Conservation (phyloP, 495 filamentous ascomycete species). For the Aspergillus affinis region DNA sequence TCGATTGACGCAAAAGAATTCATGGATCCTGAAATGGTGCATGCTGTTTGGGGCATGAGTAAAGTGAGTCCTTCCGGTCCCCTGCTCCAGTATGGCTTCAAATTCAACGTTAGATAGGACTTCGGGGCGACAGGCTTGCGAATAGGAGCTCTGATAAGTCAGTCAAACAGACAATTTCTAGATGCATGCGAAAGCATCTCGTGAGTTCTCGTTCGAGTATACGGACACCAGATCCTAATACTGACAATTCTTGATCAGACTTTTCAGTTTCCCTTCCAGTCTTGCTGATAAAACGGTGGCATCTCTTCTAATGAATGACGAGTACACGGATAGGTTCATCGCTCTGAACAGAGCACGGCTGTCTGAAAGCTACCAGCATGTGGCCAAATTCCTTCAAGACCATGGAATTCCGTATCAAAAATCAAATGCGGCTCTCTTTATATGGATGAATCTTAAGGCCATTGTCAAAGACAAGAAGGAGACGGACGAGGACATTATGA, state of each 20-base stretch:
- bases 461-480: slow-evolving; percentile 3
- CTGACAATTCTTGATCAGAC: slow-evolving; percentile 1
- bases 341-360: slow-evolving; percentile 8
- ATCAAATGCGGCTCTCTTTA: slow-evolving; percentile 13
- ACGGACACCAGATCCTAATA: neutral
- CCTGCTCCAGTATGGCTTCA: slow-evolving; percentile 11
- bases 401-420: slow-evolving; percentile 15
- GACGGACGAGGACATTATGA: slow-evolving; percentile 12
- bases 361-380: slow-evolving; percentile 13
- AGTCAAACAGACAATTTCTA: slow-evolving; percentile 11
- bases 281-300: slow-evolving; percentile 13
- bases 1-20: slow-evolving; percentile 33
- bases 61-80: slow-evolving; percentile 33
- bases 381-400: slow-evolving; percentile 1
- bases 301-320: slow-evolving; percentile 13
- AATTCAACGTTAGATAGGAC: slow-evolving; percentile 7
- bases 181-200: slow-evolving; percentile 18
- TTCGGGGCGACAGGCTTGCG: slow-evolving; percentile 18
- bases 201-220: slow-evolving; percentile 4
- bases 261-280: slow-evolving; percentile 19
- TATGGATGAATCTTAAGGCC: slow-evolving; percentile 16
- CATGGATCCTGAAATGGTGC: slow-evolving; percentile 41
- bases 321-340: slow-evolving; percentile 6
- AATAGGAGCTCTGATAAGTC: slow-evolving; percentile 19
- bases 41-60: slow-evolving; percentile 28